Conservation (phyloP, 352 stramenopile genomes). For the Pythium dissimile region DNA sequence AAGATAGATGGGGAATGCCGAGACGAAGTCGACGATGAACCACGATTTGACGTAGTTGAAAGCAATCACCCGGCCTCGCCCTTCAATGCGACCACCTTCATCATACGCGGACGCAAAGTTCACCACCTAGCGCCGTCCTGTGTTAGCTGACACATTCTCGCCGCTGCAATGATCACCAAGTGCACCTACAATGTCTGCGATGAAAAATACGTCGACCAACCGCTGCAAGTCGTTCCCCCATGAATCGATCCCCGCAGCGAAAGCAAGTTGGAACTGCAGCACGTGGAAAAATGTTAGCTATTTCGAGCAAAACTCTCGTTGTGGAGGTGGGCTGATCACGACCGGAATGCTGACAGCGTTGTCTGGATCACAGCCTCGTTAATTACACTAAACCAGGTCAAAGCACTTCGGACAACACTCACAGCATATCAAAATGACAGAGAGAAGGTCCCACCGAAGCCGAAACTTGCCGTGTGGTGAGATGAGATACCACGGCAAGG, state of each 20-base stretch:
- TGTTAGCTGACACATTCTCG: slow-evolving; percentile 6
- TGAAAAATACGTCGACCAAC: slow-evolving; percentile 67
- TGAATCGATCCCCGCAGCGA: slow-evolving; percentile 20
- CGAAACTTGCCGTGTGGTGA: slow-evolving; percentile 75
- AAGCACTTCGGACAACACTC: slow-evolving; percentile 9
- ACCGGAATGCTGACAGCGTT: slow-evolving; percentile 75
- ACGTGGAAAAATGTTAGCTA: neutral
- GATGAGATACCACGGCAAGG: slow-evolving; percentile 72
- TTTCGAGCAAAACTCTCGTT: no score
- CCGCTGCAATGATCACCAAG: neutral
- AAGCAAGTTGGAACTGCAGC: slow-evolving; percentile 67
- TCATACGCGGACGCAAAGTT: slow-evolving; percentile 78
- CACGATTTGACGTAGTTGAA: slow-evolving; percentile 62
- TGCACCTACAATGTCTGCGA: slow-evolving; percentile 58
- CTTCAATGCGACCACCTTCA: slow-evolving; percentile 52
- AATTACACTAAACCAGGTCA: neutral
- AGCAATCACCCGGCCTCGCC: slow-evolving; percentile 38
- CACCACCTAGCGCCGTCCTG: slow-evolving; percentile 42
- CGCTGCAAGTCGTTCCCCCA: slow-evolving; percentile 55
- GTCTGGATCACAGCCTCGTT: no score
- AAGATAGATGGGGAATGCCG: slow-evolving; percentile 69
- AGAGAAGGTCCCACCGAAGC: slow-evolving; percentile 71
- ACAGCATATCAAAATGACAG: slow-evolving; percentile 73
- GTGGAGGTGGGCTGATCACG: neutral
- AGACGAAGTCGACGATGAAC: slow-evolving; percentile 76